phyloP scores from a whole-genome alignment of 1,284 basidiomycete genomes.

The Violaceomyces palustris region DNA sequence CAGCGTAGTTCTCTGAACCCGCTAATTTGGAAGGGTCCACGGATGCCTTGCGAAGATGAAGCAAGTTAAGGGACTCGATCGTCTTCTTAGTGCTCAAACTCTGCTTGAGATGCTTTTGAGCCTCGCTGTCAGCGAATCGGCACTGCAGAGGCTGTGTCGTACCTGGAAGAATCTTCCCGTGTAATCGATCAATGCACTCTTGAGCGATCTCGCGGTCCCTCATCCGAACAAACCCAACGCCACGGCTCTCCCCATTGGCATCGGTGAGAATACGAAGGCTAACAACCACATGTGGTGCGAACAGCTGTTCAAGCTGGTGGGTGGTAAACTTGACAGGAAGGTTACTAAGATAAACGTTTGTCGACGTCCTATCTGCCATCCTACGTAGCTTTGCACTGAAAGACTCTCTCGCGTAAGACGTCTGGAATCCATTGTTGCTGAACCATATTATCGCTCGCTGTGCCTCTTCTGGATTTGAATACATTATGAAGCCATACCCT shows the following conservation, averaged over 20 bases:
- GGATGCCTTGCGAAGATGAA: too few relatives aligned
- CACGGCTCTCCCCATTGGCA: slow-evolving; percentile 31
- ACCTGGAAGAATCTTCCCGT: slow-evolving; percentile 26
- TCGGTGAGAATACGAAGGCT: slow-evolving; percentile 41
- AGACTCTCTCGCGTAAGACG: slow-evolving; percentile 42
- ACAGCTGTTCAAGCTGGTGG: slow-evolving; percentile 41
- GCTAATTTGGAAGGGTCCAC: too few relatives aligned
- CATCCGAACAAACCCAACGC: slow-evolving; percentile 41
- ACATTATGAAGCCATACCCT: slow-evolving; percentile 45
- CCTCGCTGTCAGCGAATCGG: slow-evolving; percentile 46
- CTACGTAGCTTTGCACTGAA: slow-evolving; percentile 32
- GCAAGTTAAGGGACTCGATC: slow-evolving; percentile 21
- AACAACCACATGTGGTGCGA: slow-evolving; percentile 34
- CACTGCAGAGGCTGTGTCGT: slow-evolving; percentile 33
- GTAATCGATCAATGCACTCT: slow-evolving; percentile 35
- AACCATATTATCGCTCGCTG: slow-evolving; percentile 29
- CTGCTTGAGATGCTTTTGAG: slow-evolving; percentile 38
- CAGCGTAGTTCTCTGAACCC: too few relatives aligned
- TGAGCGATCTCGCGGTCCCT: slow-evolving; percentile 29
- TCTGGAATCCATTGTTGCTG: slow-evolving; percentile 23
- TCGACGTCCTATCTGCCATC: slow-evolving; percentile 30
- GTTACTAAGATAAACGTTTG: slow-evolving; percentile 45
- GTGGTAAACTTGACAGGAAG: slow-evolving; percentile 22
- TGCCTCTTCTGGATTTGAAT: slow-evolving; percentile 31
- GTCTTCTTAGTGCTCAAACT: slow-evolving; percentile 22